Conservation (phyloP, 2,329 filamentous ascomycete species). For the Xylariaceae sp. region DNA sequence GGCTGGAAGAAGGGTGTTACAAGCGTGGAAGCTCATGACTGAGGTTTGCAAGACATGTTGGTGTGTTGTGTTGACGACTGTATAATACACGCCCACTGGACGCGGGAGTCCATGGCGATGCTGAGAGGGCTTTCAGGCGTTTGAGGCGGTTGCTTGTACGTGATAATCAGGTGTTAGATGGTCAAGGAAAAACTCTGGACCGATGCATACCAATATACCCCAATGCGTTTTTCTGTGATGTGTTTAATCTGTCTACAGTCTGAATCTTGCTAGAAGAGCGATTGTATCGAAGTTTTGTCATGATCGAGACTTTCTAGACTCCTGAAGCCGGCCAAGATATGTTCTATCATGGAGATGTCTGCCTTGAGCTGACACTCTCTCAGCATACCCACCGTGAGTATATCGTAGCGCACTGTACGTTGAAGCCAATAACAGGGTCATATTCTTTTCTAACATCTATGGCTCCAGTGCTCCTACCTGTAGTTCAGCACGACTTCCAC, state of each 20-base stretch:
- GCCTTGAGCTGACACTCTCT: background rate
- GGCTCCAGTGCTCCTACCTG: too few relatives aligned
- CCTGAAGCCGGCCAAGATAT: too few relatives aligned
- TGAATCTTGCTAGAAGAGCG: background rate
- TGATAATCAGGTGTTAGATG: constrained; percentile 29
- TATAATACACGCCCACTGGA: constrained; percentile 4
- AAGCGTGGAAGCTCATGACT: constrained; percentile 6
- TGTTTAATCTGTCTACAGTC: constrained; percentile 7
- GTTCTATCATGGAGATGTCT: too few relatives aligned
- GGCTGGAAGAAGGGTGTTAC: background rate
- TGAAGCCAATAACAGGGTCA: too few relatives aligned
- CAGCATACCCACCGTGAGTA: background rate
- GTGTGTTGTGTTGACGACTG: constrained; percentile 21
- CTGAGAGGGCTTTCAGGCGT: constrained; percentile 8
- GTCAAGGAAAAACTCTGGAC: constrained; percentile 27
- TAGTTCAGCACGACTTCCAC: too few relatives aligned
- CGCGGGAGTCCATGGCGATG: background rate
- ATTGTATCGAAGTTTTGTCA: background rate
- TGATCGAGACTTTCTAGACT: background rate
- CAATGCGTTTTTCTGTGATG: constrained; percentile 33
- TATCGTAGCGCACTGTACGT: background rate
- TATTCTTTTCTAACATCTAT: too few relatives aligned
- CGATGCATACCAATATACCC: constrained; percentile 32
- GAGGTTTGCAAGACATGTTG: constrained; percentile 3
- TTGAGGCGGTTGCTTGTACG: constrained; percentile 18